Base-by-base conservation (phyloP, 176 grass and related monocot genomes). In the Aegilops speltoides region DNA sequence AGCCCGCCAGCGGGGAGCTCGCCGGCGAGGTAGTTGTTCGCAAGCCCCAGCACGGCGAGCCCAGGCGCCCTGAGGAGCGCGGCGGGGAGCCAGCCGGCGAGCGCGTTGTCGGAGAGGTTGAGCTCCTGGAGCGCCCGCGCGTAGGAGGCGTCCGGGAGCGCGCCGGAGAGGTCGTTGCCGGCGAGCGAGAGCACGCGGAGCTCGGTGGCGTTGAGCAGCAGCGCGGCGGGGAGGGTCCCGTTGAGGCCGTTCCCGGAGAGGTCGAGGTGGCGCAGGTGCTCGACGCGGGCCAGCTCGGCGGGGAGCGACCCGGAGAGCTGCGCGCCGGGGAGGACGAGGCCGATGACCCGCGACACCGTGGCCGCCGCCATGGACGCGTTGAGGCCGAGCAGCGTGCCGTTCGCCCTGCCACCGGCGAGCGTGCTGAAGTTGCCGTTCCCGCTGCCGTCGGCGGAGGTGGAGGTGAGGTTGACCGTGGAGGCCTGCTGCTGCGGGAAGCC, bases 261-360 rank as follows among this genome's bases (percentile, higher is more conserved):
- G 80, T 99, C 97, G 60, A 99, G 79, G 85, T 99, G 94, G 77
- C 91, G 94, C 23, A 97, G 92, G 87, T 97, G 94, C 78, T 97
- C 89, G 79, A 99, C 56, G 63, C 78, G 90, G 67, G 82, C 89
- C 7, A 99, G 86, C 15, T 94, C 94, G 1, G 89, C 73, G 0
- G 86, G 84, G 20, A 99, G 22, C 13, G 83, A 38, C 2, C 90
- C 97, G 0, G 70, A 40, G 3, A 97, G 89, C 87, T 89, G 84
- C 57, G 88, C 83, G 86, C 91, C 87, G 1, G 97, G 97, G 2
- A 97, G 83, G 0, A 97, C 87, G 5, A 99, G 48, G 41, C 93
- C 92, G 10, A 95, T 97, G 2, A 99, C 97, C 34, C 97, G 91
- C 70, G 94, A 97, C 68, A 91, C 89, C 24, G 88, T 93, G 37